phyloP scores from a whole-genome alignment of 768 basidiomycete genomes.

The Lactifluus echinatus region DNA sequence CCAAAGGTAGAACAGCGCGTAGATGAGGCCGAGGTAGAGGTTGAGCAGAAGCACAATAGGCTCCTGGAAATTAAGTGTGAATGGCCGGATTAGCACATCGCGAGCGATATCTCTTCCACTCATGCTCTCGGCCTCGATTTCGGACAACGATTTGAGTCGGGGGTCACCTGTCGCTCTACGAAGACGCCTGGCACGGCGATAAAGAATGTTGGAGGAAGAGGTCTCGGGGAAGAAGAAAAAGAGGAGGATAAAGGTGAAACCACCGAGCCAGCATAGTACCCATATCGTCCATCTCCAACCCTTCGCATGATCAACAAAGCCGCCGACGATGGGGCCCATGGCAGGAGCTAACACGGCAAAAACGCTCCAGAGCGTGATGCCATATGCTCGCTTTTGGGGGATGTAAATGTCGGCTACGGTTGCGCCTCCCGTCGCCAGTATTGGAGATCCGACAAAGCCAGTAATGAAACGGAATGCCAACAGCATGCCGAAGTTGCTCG shows the following conservation, averaged over 20 bases:
- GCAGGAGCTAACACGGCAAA: slow-evolving; percentile 26
- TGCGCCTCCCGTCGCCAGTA: slow-evolving; percentile 30
- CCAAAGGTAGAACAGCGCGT: slow-evolving; percentile 29
- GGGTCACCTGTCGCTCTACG: slow-evolving; percentile 27
- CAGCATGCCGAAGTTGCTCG: slow-evolving; percentile 27
- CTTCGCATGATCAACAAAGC: slow-evolving; percentile 28
- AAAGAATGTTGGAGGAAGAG: slow-evolving; percentile 25
- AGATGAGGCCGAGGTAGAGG: slow-evolving; percentile 29
- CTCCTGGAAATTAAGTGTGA: slow-evolving; percentile 27
- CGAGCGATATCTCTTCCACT: slow-evolving; percentile 21
- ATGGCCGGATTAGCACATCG: slow-evolving; percentile 26
- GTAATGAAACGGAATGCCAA: slow-evolving; percentile 31
- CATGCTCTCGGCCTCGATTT: slow-evolving; percentile 23
- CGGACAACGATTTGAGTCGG: slow-evolving; percentile 23
- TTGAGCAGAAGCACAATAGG: slow-evolving; percentile 28
- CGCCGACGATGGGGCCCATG: slow-evolving; percentile 29
- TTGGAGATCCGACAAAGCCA: slow-evolving; percentile 29
- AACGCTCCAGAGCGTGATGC: slow-evolving; percentile 24
- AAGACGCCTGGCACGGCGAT: slow-evolving; percentile 27
- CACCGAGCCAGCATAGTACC: slow-evolving; percentile 28
- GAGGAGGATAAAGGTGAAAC: slow-evolving; percentile 24
- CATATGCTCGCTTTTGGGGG: slow-evolving; percentile 22
- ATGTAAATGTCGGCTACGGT: slow-evolving; percentile 24
- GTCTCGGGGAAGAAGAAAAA: slow-evolving; percentile 30
- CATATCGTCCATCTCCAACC: slow-evolving; percentile 31